These are phyloP conservation scores for Epichloe elymi DNA, from an alignment of 2,329 filamentous ascomycete genomes.

Conservation along the genomic window DNA sequence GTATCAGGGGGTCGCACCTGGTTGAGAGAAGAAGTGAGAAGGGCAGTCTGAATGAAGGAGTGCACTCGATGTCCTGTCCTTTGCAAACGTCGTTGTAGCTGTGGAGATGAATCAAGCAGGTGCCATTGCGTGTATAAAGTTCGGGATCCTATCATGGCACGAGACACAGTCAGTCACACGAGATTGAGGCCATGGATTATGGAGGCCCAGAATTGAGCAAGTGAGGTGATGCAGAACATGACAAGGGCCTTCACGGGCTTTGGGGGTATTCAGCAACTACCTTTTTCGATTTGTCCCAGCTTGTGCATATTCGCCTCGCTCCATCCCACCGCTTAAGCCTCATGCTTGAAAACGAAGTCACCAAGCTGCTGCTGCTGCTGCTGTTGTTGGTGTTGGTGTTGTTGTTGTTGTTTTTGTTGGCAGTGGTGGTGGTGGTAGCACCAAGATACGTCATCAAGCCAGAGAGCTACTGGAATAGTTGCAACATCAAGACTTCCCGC, in stretches of 20 bases:
- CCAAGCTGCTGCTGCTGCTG: neutral
- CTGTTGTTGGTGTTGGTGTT: too few species aligned
- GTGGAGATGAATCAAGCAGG: conserved; percentile 59
- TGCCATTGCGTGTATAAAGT: conserved; percentile 53
- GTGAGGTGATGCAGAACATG: neutral
- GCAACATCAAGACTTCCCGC: neutral
- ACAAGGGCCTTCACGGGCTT: neutral
- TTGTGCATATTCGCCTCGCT: neutral
- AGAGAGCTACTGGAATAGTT: neutral
- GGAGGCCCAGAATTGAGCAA: neutral
- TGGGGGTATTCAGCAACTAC: neutral
- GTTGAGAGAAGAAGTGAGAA: conserved; percentile 42
- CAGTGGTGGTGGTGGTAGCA: neutral
- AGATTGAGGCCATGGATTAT: neutral
- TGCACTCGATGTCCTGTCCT: conserved; percentile 45
- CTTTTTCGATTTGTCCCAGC: conserved; percentile 6
- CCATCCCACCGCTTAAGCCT: conserved; percentile 9
- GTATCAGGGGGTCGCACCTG: conserved; percentile 48
- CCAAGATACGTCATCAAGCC: neutral
- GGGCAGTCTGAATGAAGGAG: conserved; percentile 55
- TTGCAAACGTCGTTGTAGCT: conserved; percentile 20
- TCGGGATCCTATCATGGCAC: conserved; percentile 48
- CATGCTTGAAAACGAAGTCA: neutral
- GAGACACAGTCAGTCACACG: neutral
- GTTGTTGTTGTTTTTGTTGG: too few species aligned